Conservation (phyloP, 108 stramenopile species). For the Fistulifera pelliculosa region DNA sequence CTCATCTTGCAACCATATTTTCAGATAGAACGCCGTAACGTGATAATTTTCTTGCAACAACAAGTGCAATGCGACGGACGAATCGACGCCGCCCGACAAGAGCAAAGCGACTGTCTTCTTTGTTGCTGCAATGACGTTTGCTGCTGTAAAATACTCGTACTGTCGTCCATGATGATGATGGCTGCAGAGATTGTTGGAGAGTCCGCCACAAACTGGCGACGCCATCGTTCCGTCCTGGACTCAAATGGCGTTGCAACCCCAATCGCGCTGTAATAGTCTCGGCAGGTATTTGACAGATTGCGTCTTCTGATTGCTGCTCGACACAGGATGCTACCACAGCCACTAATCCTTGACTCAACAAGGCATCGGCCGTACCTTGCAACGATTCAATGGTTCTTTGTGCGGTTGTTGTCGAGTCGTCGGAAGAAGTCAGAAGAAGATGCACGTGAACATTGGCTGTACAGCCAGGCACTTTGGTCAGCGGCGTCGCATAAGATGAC, state of each 20-base stretch:
- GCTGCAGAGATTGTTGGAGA: conserved; percentile 47
- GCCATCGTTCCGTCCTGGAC: conserved; percentile 76
- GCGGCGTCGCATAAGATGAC: neutral
- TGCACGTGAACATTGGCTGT: conserved; percentile 59
- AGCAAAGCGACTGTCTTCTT: conserved; percentile 78
- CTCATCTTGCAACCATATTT: conserved; percentile 98
- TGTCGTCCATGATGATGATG: conserved; percentile 1
- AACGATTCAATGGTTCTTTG: conserved; percentile 23
- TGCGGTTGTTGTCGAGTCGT: conserved; percentile 1
- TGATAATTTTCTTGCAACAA: conserved; percentile 76
- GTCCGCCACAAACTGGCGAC: conserved; percentile 63
- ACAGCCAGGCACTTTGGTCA: conserved; percentile 54
- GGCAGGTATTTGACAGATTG: conserved; percentile 45
- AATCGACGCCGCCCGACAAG: conserved; percentile 95
- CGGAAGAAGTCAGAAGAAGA: neutral
- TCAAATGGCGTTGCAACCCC: conserved; percentile 42
- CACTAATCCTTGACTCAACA: conserved; percentile 65
- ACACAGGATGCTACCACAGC: conserved; percentile 26
- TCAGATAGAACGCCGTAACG: conserved; percentile 92
- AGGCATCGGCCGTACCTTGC: conserved; percentile 57
- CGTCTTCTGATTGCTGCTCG: conserved; percentile 16
- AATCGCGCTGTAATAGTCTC: conserved; percentile 35
- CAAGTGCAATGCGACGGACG: conserved; percentile 86
- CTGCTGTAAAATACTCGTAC: neutral
- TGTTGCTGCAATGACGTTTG: too few relatives aligned